Evolutionary conservation across 2,329 filamentous ascomycete genomes (phyloP), one percentile per base, ranked within the genome.

Genomic region (Grosmannia penicillata): DNA sequence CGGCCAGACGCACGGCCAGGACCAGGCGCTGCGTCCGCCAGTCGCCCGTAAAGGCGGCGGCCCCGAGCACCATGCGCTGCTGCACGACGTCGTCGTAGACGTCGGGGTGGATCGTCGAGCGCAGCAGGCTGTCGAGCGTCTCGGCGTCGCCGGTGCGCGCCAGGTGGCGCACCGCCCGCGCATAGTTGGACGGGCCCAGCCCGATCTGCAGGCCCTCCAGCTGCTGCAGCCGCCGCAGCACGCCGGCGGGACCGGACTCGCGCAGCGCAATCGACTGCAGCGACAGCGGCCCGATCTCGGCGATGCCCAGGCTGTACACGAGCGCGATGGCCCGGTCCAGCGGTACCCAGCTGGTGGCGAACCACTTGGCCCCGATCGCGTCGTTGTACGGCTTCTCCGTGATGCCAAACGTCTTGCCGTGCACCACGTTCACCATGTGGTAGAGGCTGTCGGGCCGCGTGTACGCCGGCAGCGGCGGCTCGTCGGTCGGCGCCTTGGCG

Each of bases 221-320:
- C 38, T 74, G 66, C 21, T 65, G 54, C 21, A 93, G 66, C 24
- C 74, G 72, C 1, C 60, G 53, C 19, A 64, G 51, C n/a, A 91
- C 61, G 7, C 65, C 68, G 24, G 66, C 58, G 0, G 73, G 55
- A 9, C 34, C 25, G 2, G 61, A 55, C 37, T 81, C 72, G 49
- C 82, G 70, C 10, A 80, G 56, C 4, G 78, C 83, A 55, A 94
- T 74, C 33, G 87, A 78, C 46, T 86, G 80, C 17, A 94, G 54
- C 4, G 84, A 81, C 15, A 80, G 60, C 0, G 85, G 79, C 0
- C 86, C 86, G 44, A 94, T 78, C 26, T 66, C 62, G 34, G 73
- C 65, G 6, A 93, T 62, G 3, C 82, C 82, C 37, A 93, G 70
- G 49, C 81, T 73, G 40, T 70, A 66, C 15, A 91, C 61, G 7